Evolutionary conservation across 306 rosid genomes (phyloP).

Genomic region (Vachellia collinsii): DNA sequence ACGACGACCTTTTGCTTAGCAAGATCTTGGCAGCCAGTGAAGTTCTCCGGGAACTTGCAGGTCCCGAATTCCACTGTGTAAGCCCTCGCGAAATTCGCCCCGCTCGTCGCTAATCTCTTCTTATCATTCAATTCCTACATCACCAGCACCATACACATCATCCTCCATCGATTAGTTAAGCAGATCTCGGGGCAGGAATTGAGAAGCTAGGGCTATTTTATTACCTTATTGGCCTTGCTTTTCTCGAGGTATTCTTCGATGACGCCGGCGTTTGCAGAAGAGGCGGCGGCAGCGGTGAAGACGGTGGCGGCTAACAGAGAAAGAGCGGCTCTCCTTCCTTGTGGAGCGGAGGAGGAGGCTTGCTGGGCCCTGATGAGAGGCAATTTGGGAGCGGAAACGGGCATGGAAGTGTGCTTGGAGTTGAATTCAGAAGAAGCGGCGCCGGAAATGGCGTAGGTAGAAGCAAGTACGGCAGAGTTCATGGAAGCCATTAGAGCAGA

Average conservation of each 20-base stretch:
- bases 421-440: conserved; percentile 50
- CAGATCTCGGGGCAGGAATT: too few relatives aligned
- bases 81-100: conserved; percentile 96
- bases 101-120: conserved; percentile 93
- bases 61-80: conserved; percentile 89
- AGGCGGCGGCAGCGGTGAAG: conserved; percentile 52
- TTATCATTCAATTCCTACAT: conserved; percentile 86
- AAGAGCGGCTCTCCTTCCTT: conserved; percentile 77
- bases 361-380: conserved; percentile 71
- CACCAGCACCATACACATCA: neutral
- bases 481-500: conserved; percentile 64
- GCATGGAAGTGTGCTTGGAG: conserved; percentile 49
- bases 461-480: conserved; percentile 83
- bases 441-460: conserved; percentile 69
- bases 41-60: conserved; percentile 99
- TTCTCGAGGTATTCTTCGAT: conserved; percentile 81
- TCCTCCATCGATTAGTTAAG: neutral
- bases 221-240: conserved; percentile 93
- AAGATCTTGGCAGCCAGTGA: conserved; percentile 99
- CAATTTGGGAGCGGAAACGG: conserved; percentile 40
- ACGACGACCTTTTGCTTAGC: conserved; percentile 83
- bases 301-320: conserved; percentile 63
- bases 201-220: neutral
- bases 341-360: conserved; percentile 36
- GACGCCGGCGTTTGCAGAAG: conserved; percentile 76